Evolutionary conservation across 2,329 filamentous ascomycete species (phyloP).

Genomic region (Aspergillus costaricaensis): DNA sequence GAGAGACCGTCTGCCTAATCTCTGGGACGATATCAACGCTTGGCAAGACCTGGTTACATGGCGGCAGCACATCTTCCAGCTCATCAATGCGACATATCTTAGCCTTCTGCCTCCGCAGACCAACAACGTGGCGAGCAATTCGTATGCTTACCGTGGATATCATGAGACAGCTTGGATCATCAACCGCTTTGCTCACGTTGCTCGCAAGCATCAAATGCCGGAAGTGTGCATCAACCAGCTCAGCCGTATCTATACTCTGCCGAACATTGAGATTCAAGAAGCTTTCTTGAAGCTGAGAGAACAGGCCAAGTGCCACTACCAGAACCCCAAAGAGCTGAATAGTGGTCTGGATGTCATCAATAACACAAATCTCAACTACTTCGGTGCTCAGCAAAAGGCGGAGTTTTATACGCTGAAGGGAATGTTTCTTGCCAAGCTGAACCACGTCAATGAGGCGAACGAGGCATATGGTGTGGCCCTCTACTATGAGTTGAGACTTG

Average conservation of each 20-base stretch:
- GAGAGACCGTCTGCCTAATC: conserved; percentile 92
- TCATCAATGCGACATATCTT: conserved; percentile 94
- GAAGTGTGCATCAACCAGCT: conserved; percentile 98
- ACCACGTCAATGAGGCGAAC: conserved; percentile 86
- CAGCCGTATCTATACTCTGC: conserved; percentile 95
- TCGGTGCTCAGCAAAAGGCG: conserved; percentile 91
- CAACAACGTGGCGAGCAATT: conserved; percentile 82
- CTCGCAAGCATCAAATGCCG: conserved; percentile 91
- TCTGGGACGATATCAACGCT: conserved; percentile 99
- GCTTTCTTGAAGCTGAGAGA: conserved; percentile 98
- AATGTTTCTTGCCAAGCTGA: conserved; percentile 96
- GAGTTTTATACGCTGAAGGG: conserved; percentile 99
- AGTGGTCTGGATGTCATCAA: conserved; percentile 98
- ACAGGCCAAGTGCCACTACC: conserved; percentile 98
- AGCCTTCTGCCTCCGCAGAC: conserved; percentile 77
- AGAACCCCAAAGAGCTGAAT: conserved; percentile 88
- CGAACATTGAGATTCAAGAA: conserved; percentile 99
- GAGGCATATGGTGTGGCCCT: conserved; percentile 92
- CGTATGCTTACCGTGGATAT: conserved; percentile 94
- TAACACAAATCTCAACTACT: conserved; percentile 99
- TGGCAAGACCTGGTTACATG: conserved; percentile 99
- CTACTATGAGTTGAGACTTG: conserved; percentile 91
- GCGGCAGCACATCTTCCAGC: conserved; percentile 97
- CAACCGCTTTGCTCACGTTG: conserved; percentile 96
- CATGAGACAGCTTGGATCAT: conserved; percentile 99